Evolutionary conservation across 257 asterid species (phyloP).

Genomic region (Solanum boliviense): DNA sequence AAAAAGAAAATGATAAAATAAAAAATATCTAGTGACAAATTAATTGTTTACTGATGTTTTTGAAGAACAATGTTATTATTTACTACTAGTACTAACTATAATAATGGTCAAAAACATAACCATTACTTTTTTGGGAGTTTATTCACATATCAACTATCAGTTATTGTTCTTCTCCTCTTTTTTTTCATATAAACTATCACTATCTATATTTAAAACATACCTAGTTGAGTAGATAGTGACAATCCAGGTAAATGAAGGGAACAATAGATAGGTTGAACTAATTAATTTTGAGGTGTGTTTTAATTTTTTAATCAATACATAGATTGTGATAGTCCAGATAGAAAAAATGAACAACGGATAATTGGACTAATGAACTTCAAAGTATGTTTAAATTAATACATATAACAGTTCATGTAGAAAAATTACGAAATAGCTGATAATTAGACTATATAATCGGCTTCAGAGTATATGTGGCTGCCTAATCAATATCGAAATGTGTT

Average conservation of each 20-base stretch:
- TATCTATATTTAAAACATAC: background rate
- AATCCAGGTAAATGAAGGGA: background rate
- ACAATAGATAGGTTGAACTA: background rate
- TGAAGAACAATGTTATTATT: background rate
- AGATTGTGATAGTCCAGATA: background rate
- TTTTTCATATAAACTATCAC: too few species aligned
- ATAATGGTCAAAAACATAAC: background rate
- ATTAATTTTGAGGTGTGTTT: background rate
- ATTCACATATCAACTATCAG: background rate
- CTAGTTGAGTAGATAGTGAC: background rate
- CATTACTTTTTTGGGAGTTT: rapidly evolving
- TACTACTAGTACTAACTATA: background rate
- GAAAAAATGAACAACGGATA: background rate
- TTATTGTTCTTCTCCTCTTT: too few species aligned
- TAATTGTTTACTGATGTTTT: background rate
- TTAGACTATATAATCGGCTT: background rate
- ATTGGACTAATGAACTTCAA: background rate
- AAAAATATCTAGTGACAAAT: background rate
- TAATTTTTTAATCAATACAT: background rate
- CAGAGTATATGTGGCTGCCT: background rate
- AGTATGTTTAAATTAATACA: background rate
- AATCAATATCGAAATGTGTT: background rate
- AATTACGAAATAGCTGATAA: too few species aligned
- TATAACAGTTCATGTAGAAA: background rate
- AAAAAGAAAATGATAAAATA: background rate